These are phyloP conservation scores for Penicillium italicum DNA, from an alignment of 2,329 filamentous ascomycete species.

Conservation along the genomic window DNA sequence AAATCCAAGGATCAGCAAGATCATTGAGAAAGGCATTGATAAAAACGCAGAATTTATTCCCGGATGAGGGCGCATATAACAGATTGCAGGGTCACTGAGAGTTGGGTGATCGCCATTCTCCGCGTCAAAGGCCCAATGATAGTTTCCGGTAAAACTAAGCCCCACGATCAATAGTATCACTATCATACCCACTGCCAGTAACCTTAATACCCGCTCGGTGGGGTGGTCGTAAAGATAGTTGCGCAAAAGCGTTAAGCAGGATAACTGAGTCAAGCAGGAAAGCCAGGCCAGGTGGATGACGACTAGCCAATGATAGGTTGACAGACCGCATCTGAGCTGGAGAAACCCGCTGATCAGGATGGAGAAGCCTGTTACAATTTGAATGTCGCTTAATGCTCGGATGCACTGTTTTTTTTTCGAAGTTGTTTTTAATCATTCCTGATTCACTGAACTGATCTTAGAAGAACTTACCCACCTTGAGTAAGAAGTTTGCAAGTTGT, in stretches of 20 bases:
- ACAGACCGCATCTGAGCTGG: constrained; percentile 5
- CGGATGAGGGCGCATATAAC: background rate
- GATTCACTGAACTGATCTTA: background rate
- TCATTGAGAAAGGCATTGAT: background rate
- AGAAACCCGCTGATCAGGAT: constrained; percentile 7
- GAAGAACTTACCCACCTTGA: background rate
- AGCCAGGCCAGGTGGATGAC: constrained; percentile 8
- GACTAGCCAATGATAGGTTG: constrained; percentile 8
- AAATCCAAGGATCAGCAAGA: background rate
- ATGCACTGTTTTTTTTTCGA: background rate
- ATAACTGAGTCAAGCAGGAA: constrained; percentile 10
- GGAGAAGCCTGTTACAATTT: constrained; percentile 7
- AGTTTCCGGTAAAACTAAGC: constrained; percentile 4
- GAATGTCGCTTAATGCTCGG: constrained; percentile 2
- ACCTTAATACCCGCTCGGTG: background rate
- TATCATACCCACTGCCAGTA: background rate
- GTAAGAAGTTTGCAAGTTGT: background rate
- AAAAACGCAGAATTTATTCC: background rate
- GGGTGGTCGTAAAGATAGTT: background rate
- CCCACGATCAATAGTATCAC: background rate
- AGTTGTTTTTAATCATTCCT: background rate
- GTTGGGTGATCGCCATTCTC: background rate
- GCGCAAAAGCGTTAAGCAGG: constrained; percentile 6
- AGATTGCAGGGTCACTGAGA: background rate
- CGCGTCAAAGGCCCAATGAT: background rate